These are phyloP conservation scores for Kalmusia sp. DNA, from an alignment of 2,329 filamentous ascomycete species.

Conservation along the genomic window DNA sequence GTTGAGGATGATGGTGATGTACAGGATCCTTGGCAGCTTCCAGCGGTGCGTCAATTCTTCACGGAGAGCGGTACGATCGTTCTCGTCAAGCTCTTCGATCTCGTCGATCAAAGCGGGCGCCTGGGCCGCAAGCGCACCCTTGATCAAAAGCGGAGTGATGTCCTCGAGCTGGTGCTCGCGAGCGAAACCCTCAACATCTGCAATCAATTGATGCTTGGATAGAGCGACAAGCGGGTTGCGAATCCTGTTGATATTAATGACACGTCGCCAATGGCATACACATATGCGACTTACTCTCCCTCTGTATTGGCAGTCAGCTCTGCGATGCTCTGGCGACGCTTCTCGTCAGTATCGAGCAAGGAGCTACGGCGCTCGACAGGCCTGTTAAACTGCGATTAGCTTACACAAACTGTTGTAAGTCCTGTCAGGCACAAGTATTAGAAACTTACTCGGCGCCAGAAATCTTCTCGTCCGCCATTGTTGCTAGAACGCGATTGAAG, in stretches of 20 bases:
- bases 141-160: constrained; percentile 63
- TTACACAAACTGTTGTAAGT: not conserved
- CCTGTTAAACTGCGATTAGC: constrained; percentile 19
- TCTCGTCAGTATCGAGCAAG: constrained; percentile 28
- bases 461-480: constrained; percentile 10
- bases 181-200: constrained; percentile 68
- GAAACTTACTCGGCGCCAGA: constrained; percentile 9
- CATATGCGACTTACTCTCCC: constrained; percentile 37
- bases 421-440: not conserved
- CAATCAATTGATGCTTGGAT: constrained; percentile 59
- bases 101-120: constrained; percentile 69
- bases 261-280: not conserved
- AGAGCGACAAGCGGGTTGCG: constrained; percentile 65
- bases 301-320: constrained; percentile 36
- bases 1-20: constrained; percentile 71
- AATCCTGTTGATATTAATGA: constrained; percentile 50
- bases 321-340: constrained; percentile 31
- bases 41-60: constrained; percentile 72
- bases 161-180: constrained; percentile 64
- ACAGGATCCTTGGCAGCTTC: constrained; percentile 62
- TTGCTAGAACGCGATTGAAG: not conserved
- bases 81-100: constrained; percentile 67
- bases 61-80: constrained; percentile 65
- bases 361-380: constrained; percentile 30
- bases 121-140: constrained; percentile 72